Conservation (phyloP, 2,329 filamentous ascomycete species). For the Helicocarpus griseus region DNA sequence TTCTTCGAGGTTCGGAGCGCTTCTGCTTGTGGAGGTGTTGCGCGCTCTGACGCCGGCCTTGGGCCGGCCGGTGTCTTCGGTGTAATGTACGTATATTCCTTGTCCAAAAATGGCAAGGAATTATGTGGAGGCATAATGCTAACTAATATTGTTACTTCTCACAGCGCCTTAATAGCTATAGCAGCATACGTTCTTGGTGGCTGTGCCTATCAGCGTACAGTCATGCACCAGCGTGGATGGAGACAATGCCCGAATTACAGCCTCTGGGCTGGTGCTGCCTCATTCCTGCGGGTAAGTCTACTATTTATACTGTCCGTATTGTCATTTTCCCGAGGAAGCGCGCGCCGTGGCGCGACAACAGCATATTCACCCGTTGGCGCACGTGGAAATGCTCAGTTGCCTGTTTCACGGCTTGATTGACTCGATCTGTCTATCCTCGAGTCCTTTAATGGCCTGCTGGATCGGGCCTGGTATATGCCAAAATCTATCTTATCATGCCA, state of each 20-base stretch:
- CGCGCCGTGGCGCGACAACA: slow-evolving; percentile 15
- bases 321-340: slow-evolving; percentile 19
- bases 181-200: slow-evolving; percentile 86
- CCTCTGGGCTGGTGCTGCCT: slow-evolving; percentile 80
- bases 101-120: not conserved
- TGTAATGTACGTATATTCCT: slow-evolving; percentile 60
- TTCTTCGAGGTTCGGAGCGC: slow-evolving; percentile 86
- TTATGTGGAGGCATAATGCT: slow-evolving; percentile 8
- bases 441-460: not conserved
- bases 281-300: slow-evolving; percentile 66
- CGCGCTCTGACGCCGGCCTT: slow-evolving; percentile 49
- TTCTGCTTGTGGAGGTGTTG: slow-evolving; percentile 69
- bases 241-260: slow-evolving; percentile 89
- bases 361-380: slow-evolving; percentile 17
- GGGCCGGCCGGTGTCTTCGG: slow-evolving; percentile 72
- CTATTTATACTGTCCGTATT: slow-evolving; percentile 29
- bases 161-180: slow-evolving; percentile 55
- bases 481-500: not conserved
- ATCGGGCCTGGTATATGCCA: not conserved
- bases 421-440: not conserved
- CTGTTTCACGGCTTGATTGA: slow-evolving; percentile 29
- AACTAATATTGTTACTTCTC: slow-evolving; percentile 9
- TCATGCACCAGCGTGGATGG: slow-evolving; percentile 91
- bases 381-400: slow-evolving; percentile 15
- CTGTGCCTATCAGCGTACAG: slow-evolving; percentile 89